Evolutionary conservation across 2,329 filamentous ascomycete genomes (phyloP).

Genomic region (Xylariaceae sp.): DNA sequence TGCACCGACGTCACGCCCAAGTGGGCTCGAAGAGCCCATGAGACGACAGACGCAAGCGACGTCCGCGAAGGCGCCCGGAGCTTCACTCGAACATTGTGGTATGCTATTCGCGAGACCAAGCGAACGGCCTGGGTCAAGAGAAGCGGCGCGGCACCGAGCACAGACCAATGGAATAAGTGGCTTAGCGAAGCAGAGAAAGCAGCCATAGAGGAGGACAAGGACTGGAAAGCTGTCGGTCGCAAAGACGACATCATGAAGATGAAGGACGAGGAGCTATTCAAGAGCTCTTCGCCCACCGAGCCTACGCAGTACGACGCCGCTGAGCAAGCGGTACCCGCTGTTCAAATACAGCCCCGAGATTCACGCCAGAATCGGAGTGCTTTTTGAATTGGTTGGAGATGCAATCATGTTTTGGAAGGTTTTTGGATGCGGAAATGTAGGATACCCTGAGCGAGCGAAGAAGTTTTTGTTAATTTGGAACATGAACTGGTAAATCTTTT

Average conservation of each 20-base stretch:
- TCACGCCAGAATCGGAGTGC: slow-evolving; percentile 3
- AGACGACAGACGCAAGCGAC: slow-evolving; percentile 24
- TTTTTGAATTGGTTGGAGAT: slow-evolving; percentile 1
- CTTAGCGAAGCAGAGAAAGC: slow-evolving; percentile 42
- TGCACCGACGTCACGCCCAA: slow-evolving; percentile 36
- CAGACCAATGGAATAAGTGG: slow-evolving; percentile 51
- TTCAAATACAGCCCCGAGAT: slow-evolving; percentile 10
- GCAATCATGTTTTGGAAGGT: background rate
- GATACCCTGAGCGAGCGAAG: too few relatives aligned
- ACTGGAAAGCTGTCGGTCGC: slow-evolving; percentile 43
- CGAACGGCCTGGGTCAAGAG: slow-evolving; percentile 48
- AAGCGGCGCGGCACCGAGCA: slow-evolving; percentile 47
- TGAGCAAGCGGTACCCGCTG: slow-evolving; percentile 14
- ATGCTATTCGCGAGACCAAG: slow-evolving; percentile 51
- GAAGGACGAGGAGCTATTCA: slow-evolving; percentile 10
- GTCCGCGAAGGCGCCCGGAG: slow-evolving; percentile 38
- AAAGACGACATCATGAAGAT: slow-evolving; percentile 46
- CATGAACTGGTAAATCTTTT: too few relatives aligned
- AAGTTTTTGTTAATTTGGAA: too few relatives aligned
- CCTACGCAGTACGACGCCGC: slow-evolving; percentile 9
- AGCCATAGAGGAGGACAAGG: slow-evolving; percentile 26
- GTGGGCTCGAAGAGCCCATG: slow-evolving; percentile 34
- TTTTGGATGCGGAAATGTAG: too few relatives aligned
- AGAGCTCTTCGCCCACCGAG: slow-evolving; percentile 1
- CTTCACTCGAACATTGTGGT: slow-evolving; percentile 56